phyloP scores from a whole-genome alignment of 345 rosid species.

The Eucalyptus curtisii region DNA sequence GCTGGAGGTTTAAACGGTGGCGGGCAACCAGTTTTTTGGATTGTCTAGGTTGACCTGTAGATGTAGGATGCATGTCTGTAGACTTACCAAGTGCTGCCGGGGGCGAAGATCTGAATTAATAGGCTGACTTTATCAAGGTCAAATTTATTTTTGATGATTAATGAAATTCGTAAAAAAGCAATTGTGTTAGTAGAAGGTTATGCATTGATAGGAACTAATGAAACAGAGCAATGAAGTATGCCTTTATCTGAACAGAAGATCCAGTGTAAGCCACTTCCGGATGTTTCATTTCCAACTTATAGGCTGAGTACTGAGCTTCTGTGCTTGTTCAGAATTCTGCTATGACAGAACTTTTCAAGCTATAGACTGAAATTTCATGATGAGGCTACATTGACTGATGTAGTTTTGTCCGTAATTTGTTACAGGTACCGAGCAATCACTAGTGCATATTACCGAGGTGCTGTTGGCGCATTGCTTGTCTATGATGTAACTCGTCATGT shows the following conservation, averaged over 20 bases:
- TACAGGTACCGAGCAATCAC: slow-evolving; percentile 81
- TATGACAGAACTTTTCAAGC: not conserved
- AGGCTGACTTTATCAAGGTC: not conserved
- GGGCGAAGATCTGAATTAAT: not conserved
- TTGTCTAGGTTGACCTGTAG: not conserved
- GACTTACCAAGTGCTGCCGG: not conserved
- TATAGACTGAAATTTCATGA: not conserved
- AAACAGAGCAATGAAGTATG: not conserved
- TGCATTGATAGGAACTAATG: not conserved
- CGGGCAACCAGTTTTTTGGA: not conserved
- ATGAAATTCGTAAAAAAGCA: not conserved
- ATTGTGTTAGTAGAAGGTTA: not conserved
- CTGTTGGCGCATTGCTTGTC: slow-evolving; percentile 78
- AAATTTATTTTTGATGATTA: not conserved
- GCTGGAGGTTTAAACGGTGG: not conserved
- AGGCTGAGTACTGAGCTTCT: not conserved
- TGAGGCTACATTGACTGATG: not conserved
- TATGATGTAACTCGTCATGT: slow-evolving; percentile 72
- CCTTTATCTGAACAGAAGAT: not conserved
- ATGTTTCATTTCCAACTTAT: not conserved
- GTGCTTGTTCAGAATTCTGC: not conserved
- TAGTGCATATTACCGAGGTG: slow-evolving; percentile 84
- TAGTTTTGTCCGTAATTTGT: not conserved
- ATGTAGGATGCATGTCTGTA: not conserved
- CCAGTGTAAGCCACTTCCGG: not conserved